Conservation (phyloP, 495 filamentous ascomycete species). For the Massariosphaeria phaeospora region DNA sequence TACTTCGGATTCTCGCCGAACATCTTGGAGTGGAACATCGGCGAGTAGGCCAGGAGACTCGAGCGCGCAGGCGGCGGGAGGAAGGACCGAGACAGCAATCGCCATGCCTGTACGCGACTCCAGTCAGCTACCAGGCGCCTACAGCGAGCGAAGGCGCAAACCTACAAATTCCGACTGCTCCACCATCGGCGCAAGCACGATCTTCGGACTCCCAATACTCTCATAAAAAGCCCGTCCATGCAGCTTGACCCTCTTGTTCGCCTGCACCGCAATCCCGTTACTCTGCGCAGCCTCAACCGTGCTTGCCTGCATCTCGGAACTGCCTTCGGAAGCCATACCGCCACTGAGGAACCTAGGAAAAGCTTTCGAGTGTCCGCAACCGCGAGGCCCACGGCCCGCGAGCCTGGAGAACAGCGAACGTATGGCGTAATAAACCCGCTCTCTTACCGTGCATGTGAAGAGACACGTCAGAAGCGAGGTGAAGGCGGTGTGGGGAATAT, state of each 20-base stretch:
- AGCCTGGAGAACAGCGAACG: constrained; percentile 1
- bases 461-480: neutral
- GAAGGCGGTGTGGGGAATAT: neutral
- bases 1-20: constrained; percentile 72
- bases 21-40: constrained; percentile 86
- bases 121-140: neutral
- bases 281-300: neutral
- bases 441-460: neutral
- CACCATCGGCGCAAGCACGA: constrained; percentile 94
- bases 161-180: constrained; percentile 95
- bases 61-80: constrained; percentile 56
- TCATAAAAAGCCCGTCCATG: constrained; percentile 87
- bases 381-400: neutral
- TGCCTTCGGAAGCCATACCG: constrained; percentile 12
- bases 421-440: neutral
- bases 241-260: constrained; percentile 50
- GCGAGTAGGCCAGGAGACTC: constrained; percentile 32
- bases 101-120: constrained; percentile 66
- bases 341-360: neutral
- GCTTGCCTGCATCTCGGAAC: constrained; percentile 7
- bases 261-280: neutral
- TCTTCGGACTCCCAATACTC: constrained; percentile 84
- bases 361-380: neutral
- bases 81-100: constrained; percentile 88
- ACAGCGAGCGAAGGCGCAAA: constrained; percentile 30